Percentiles rank a stretch among this genome's conserved stretches.
Conservation (phyloP, 108 stramenopile species). For the Skeletonema menzelii region DNA sequence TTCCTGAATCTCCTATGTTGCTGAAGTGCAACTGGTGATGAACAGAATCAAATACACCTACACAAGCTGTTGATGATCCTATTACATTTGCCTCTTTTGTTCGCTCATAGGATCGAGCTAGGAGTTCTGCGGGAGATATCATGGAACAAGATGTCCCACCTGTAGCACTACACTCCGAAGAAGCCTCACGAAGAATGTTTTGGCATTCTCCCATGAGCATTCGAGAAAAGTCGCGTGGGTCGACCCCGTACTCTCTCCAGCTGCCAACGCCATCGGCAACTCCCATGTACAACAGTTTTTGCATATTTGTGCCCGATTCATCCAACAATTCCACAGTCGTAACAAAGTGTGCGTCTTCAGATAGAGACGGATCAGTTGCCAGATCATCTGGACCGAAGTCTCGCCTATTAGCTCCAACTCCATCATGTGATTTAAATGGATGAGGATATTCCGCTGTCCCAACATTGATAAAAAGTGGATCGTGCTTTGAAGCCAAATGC, state of each 20-base stretch:
- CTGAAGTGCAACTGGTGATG: slow-evolving; percentile 93
- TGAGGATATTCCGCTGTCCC: slow-evolving; percentile 88
- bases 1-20: slow-evolving; percentile 95
- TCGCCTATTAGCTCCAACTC: slow-evolving; percentile 68
- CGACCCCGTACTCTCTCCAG: slow-evolving; percentile 94
- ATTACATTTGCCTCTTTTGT: slow-evolving; percentile 81
- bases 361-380: slow-evolving; percentile 67
- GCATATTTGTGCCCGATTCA: slow-evolving; percentile 58
- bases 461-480: slow-evolving; percentile 75
- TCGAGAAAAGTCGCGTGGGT: slow-evolving; percentile 89
- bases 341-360: slow-evolving; percentile 89
- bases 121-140: slow-evolving; percentile 64
- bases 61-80: slow-evolving; percentile 90
- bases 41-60: slow-evolving; percentile 87
- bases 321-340: slow-evolving; percentile 58
- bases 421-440: slow-evolving; percentile 86
- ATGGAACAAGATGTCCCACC: slow-evolving; percentile 52
- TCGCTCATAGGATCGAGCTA: slow-evolving; percentile 75
- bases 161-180: slow-evolving; percentile 28
- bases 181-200: slow-evolving; percentile 63
- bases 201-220: slow-evolving; percentile 84
- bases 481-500: slow-evolving; percentile 66
- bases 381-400: slow-evolving; percentile 71
- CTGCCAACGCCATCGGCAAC: slow-evolving; percentile 97
- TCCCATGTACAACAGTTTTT: slow-evolving; percentile 83